Evolutionary conservation across 2,329 filamentous ascomycete genomes (phyloP).

Genomic region (Macrophomina pseudophaseolina): DNA sequence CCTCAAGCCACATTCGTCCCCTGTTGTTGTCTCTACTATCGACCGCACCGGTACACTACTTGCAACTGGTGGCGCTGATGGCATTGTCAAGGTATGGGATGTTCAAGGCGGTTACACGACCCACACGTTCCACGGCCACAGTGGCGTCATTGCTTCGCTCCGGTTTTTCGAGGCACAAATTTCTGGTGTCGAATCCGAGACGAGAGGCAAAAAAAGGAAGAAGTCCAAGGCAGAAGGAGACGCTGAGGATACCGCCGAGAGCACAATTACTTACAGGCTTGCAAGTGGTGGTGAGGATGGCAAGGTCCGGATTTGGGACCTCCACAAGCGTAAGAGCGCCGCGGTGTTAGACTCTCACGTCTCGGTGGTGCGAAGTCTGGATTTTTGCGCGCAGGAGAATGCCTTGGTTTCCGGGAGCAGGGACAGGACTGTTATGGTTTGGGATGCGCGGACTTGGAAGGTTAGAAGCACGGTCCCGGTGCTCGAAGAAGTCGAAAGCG

Average conservation of each 20-base stretch:
- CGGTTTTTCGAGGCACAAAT: constrained; percentile 82
- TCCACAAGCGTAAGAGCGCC: constrained; percentile 79
- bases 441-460: constrained; percentile 88
- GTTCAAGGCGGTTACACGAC: constrained; percentile 88
- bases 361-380: constrained; percentile 86
- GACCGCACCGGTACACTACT: constrained; percentile 88
- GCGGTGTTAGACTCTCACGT: constrained; percentile 89
- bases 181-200: constrained; percentile 37
- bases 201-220: constrained; percentile 43
- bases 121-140: constrained; percentile 92
- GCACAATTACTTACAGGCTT: constrained; percentile 71
- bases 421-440: constrained; percentile 93
- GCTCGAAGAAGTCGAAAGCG: constrained; percentile 82
- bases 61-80: constrained; percentile 91
- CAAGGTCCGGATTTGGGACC: constrained; percentile 87
- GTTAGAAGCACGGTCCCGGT: constrained; percentile 79
- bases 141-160: constrained; percentile 86
- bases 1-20: constrained; percentile 86
- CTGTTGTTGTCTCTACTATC: constrained; percentile 83
- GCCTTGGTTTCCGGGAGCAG: constrained; percentile 81
- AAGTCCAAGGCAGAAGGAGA: constrained; percentile 53
- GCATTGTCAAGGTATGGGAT: constrained; percentile 96
- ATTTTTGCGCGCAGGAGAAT: constrained; percentile 78
- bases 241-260: constrained; percentile 52
- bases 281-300: constrained; percentile 94